Percentiles rank a stretch among this genome's conserved stretches.
Conservation (phyloP, 768 basidiomycete species). For the Podaxis sp. region DNA sequence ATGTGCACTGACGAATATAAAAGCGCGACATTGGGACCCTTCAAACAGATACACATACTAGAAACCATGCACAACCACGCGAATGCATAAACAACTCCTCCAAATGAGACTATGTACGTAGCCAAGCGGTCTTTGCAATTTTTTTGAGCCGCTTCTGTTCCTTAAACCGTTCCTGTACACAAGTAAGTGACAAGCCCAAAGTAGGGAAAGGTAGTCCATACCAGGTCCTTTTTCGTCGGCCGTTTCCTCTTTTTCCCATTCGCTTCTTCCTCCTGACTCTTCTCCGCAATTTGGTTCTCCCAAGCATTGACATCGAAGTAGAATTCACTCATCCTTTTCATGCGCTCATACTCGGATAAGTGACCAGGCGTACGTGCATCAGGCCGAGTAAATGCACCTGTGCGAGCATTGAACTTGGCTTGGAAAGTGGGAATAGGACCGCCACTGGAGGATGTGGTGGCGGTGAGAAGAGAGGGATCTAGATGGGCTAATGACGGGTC, state of each 20-base stretch:
- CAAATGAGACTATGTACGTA: constrained; percentile 51
- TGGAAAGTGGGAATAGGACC: constrained; percentile 43
- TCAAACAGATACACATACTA: background rate
- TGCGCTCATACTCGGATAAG: constrained; percentile 77
- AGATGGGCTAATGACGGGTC: constrained; percentile 80
- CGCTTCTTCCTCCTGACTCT: constrained; percentile 44
- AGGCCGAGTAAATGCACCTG: constrained; percentile 66
- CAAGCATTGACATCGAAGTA: constrained; percentile 85
- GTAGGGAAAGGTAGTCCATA: constrained; percentile 33
- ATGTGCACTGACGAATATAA: constrained; percentile 18
- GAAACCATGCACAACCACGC: background rate
- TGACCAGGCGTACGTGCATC: constrained; percentile 74
- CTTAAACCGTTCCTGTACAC: constrained; percentile 75
- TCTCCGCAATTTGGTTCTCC: constrained; percentile 65
- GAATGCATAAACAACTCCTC: background rate
- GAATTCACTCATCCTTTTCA: constrained; percentile 83
- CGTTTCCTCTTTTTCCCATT: constrained; percentile 73
- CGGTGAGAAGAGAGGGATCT: constrained; percentile 62
- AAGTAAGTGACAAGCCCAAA: constrained; percentile 13
- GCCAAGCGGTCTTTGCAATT: constrained; percentile 86
- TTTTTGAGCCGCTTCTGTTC: constrained; percentile 82
- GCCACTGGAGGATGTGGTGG: constrained; percentile 28
- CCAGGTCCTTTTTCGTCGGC: constrained; percentile 82
- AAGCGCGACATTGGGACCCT: constrained; percentile 32
- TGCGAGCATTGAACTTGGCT: constrained; percentile 81